A percentile compares a stretch with the other conserved stretches of the same genome.
Evolutionary conservation across 768 basidiomycete genomes (phyloP).

Genomic region (Termitomyces sp.): DNA sequence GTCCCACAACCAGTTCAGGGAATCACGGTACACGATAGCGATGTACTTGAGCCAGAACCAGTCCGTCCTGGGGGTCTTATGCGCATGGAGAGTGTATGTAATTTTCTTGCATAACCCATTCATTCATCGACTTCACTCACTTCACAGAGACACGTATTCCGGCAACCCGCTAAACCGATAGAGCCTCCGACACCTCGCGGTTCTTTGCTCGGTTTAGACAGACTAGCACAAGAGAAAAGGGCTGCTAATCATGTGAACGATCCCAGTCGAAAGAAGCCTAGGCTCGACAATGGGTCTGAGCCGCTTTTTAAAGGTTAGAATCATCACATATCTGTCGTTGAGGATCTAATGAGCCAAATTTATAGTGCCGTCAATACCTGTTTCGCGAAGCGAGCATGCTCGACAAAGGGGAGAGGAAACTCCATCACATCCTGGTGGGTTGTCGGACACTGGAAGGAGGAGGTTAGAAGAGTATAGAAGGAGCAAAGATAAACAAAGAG

Average conservation of each 20-base stretch:
- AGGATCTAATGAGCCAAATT: slow-evolving; percentile 6
- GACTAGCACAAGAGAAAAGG: slow-evolving; percentile 84
- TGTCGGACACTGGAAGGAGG: slow-evolving; percentile 70
- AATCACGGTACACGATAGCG: slow-evolving; percentile 73
- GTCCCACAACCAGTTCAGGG: slow-evolving; percentile 62
- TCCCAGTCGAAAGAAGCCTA: slow-evolving; percentile 61
- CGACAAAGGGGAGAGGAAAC: slow-evolving; percentile 86
- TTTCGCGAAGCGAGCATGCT: slow-evolving; percentile 42
- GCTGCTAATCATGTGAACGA: slow-evolving; percentile 48
- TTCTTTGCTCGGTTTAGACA: slow-evolving; percentile 84
- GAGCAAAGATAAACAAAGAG: slow-evolving; percentile 64
- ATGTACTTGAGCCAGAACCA: slow-evolving; percentile 80
- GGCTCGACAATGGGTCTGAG: slow-evolving; percentile 57
- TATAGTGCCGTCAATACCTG: slow-evolving; percentile 78
- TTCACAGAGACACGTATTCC: slow-evolving; percentile 73
- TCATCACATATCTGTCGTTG: background rate
- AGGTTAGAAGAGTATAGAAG: slow-evolving; percentile 74
- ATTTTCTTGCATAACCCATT: background rate
- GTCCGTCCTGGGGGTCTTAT: slow-evolving; percentile 75
- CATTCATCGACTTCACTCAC: background rate
- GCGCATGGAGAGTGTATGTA: slow-evolving; percentile 56
- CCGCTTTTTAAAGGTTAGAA: slow-evolving; percentile 83
- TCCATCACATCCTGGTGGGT: slow-evolving; percentile 87
- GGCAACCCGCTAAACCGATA: slow-evolving; percentile 63
- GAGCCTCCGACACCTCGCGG: slow-evolving; percentile 74